phyloP scores from a whole-genome alignment of 306 rosid genomes.

The Acacia acuminata region DNA sequence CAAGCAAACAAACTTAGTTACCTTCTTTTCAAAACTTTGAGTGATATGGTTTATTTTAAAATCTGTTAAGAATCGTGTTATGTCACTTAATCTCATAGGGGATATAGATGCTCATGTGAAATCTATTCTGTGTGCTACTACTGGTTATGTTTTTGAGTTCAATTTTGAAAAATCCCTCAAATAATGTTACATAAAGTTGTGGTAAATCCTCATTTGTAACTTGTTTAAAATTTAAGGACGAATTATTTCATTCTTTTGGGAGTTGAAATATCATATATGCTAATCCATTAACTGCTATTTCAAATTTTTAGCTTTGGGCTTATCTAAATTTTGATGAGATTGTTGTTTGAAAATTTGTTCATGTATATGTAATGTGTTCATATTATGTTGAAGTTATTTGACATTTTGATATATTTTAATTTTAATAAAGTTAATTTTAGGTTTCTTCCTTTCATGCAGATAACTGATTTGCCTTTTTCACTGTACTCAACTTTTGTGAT shows the following conservation, averaged over 20 bases:
- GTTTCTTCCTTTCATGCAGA: slow-evolving; percentile 59
- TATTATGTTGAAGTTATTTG: slow-evolving; percentile 18
- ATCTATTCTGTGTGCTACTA: not conserved
- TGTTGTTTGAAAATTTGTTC: slow-evolving; percentile 10
- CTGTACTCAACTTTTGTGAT: slow-evolving; percentile 96
- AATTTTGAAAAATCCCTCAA: not conserved
- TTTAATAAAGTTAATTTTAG: slow-evolving; percentile 24
- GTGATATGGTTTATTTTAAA: too few relatives aligned
- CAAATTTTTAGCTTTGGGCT: not conserved
- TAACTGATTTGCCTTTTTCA: slow-evolving; percentile 90
- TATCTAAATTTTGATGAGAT: not conserved
- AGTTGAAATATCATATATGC: not conserved
- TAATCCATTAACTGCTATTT: not conserved
- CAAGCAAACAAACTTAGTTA: too few relatives aligned
- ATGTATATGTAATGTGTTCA: not conserved
- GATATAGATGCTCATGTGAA: not conserved
- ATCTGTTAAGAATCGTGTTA: too few relatives aligned
- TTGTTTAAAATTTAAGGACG: not conserved
- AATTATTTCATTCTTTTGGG: not conserved
- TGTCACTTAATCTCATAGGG: not conserved
- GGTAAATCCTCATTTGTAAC: not conserved
- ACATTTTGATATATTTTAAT: slow-evolving; percentile 24
- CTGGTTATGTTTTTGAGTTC: not conserved
- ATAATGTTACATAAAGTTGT: not conserved
- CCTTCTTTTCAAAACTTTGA: too few relatives aligned